These are phyloP conservation scores for Podospora sp. DNA, from an alignment of 495 filamentous ascomycete species.

Conservation along the genomic window DNA sequence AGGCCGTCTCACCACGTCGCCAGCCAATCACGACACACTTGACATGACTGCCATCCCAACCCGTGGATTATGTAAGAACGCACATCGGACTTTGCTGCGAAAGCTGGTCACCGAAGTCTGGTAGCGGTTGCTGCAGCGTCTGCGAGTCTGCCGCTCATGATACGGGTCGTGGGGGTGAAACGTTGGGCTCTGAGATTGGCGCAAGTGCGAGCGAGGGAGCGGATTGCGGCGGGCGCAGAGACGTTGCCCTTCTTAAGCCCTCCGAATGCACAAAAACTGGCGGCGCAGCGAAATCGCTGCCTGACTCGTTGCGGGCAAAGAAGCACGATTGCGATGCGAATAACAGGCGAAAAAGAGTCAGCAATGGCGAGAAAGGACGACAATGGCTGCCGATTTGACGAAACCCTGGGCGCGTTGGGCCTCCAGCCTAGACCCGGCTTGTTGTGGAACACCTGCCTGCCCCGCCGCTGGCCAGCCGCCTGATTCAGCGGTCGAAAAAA, in stretches of 20 bases:
- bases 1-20: background rate
- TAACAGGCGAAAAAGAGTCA: background rate
- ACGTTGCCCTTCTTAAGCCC: background rate
- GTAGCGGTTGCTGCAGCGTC: background rate
- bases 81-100: background rate
- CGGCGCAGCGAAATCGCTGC: background rate
- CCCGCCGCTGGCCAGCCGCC: conserved; percentile 22
- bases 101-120: background rate
- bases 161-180: background rate
- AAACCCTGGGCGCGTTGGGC: conserved; percentile 9
- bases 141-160: background rate
- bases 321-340: background rate
- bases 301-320: background rate
- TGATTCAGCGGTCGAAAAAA: conserved; percentile 38
- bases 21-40: background rate
- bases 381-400: background rate
- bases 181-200: background rate
- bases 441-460: conserved; percentile 13
- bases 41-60: background rate
- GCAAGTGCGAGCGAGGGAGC: background rate
- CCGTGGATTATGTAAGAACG: background rate
- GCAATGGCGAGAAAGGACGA: conserved; percentile 1
- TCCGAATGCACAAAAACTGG: background rate
- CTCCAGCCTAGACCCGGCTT: conserved; percentile 16
- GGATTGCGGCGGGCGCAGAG: background rate